A percentile compares a stretch with the other conserved stretches of the same genome.
Conservation (phyloP, 257 asterid genomes). For the Parsonsia alboflavescens region DNA sequence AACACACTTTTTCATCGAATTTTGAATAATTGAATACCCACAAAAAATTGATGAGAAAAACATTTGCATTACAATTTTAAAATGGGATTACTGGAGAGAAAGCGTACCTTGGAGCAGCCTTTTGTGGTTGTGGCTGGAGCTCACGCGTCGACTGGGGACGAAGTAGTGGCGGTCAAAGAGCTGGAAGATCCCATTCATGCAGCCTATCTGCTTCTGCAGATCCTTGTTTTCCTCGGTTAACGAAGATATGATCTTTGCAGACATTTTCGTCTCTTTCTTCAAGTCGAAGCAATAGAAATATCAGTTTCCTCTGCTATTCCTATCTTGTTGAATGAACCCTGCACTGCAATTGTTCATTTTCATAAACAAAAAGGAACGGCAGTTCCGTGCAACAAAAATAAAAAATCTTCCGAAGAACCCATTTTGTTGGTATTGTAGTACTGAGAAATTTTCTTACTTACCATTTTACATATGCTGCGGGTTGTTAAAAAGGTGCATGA, state of each 20-base stretch:
- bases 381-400: not conserved
- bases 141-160: slow-evolving; percentile 46
- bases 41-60: not conserved
- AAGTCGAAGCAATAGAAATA: slow-evolving; percentile 12
- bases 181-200: slow-evolving; percentile 93
- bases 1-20: not conserved
- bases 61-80: not conserved
- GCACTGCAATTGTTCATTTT: not conserved
- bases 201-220: slow-evolving; percentile 76
- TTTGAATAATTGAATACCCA: not conserved
- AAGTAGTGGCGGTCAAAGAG: slow-evolving; percentile 75
- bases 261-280: slow-evolving; percentile 33
- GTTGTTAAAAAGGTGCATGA: too few relatives aligned
- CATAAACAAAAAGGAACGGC: too few relatives aligned
- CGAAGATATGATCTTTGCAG: slow-evolving; percentile 46
- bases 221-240: slow-evolving; percentile 45
- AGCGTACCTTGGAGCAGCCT: slow-evolving; percentile 62
- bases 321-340: slow-evolving; percentile 12
- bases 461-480: not conserved
- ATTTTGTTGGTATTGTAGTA: not conserved
- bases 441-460: not conserved
- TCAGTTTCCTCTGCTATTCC: not conserved
- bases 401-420: not conserved
- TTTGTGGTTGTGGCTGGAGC: slow-evolving; percentile 42
- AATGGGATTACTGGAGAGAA: not conserved